Evolutionary conservation across 208 protist species (phyloP).

Genomic region (Balamuthia mandrillaris): DNA sequence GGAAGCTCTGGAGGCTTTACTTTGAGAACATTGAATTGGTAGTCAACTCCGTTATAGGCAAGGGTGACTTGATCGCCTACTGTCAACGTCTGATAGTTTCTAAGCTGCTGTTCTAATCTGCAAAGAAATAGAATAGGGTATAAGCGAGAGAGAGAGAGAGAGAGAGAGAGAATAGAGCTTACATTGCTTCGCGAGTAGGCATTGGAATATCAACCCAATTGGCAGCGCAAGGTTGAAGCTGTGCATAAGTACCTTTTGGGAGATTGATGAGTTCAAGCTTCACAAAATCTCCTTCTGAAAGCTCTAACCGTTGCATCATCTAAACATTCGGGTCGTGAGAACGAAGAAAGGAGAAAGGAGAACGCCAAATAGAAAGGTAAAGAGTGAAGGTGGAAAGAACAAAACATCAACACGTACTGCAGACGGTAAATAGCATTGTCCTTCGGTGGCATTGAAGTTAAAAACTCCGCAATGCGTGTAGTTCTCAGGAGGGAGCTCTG

Average conservation of each 20-base stretch:
- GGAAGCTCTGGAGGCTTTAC: background rate
- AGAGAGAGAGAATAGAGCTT: background rate
- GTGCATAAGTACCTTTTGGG: background rate
- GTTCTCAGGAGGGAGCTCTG: too few species aligned
- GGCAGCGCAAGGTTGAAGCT: background rate
- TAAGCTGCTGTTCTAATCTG: background rate
- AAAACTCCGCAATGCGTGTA: background rate
- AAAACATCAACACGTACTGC: background rate
- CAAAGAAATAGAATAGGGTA: background rate
- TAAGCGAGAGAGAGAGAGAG: too few species aligned
- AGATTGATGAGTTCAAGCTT: background rate
- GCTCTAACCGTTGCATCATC: background rate
- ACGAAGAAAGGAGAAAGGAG: too few species aligned
- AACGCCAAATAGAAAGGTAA: too few species aligned
- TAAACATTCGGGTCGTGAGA: too few species aligned
- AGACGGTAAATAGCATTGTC: background rate
- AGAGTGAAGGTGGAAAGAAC: background rate
- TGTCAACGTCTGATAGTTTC: background rate
- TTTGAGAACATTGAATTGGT: background rate
- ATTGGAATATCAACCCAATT: background rate
- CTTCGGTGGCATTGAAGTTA: background rate
- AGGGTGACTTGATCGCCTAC: background rate
- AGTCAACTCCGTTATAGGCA: background rate
- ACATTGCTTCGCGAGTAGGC: background rate
- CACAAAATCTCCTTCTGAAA: background rate